Conservation (phyloP, 257 asterid genomes). For the Nicotiana undulata region DNA sequence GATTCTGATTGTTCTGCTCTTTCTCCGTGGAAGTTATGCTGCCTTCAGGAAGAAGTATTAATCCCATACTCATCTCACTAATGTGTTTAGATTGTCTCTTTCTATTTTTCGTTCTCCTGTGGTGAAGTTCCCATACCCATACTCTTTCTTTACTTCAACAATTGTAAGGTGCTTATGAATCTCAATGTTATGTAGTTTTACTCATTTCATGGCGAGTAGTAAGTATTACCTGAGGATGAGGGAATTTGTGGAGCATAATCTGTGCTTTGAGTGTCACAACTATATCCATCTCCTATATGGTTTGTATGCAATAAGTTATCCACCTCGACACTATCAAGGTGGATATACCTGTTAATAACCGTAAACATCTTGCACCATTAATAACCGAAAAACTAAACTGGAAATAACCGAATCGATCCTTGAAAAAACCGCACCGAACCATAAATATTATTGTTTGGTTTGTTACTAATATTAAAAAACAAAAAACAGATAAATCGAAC, state of each 20-base stretch:
- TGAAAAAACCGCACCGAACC: too few relatives aligned
- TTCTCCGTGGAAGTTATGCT: slow-evolving; percentile 72
- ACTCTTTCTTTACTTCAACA: neutral
- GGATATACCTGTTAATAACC: too few relatives aligned
- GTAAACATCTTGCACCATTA: too few relatives aligned
- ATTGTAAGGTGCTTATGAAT: neutral
- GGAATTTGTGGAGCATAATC: neutral
- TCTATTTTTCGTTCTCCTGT: neutral
- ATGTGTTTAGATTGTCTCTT: neutral
- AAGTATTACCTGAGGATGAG: neutral
- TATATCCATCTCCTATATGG: too few relatives aligned
- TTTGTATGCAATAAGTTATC: too few relatives aligned
- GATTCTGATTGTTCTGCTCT: slow-evolving; percentile 60
- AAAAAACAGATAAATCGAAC: too few relatives aligned
- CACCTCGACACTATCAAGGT: too few relatives aligned
- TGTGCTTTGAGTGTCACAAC: too few relatives aligned
- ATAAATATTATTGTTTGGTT: too few relatives aligned
- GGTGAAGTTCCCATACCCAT: neutral
- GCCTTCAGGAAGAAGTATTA: slow-evolving; percentile 51
- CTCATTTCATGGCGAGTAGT: neutral
- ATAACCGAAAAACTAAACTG: too few relatives aligned
- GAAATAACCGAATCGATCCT: too few relatives aligned
- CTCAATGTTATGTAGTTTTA: neutral
- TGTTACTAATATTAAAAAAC: too few relatives aligned
- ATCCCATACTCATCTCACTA: neutral